These are phyloP conservation scores for Triangularia verruculosa DNA, from an alignment of 2,329 filamentous ascomycete genomes.

Conservation along the genomic window DNA sequence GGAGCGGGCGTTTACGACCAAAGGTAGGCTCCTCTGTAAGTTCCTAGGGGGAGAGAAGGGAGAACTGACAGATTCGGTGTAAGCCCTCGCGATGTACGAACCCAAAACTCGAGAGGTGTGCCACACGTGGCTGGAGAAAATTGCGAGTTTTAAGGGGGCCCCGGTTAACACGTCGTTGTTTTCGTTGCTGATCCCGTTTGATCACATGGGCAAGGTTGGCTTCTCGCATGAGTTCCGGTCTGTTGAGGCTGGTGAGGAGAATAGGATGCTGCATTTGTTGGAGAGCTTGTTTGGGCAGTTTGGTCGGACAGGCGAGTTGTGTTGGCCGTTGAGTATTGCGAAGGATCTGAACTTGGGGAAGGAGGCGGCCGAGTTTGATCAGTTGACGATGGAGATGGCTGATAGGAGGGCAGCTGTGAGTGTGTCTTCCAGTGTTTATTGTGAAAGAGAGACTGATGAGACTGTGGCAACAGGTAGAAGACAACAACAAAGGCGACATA, in stretches of 20 bases:
- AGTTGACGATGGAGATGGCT: slow-evolving; percentile 42
- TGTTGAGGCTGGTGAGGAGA: slow-evolving; percentile 26
- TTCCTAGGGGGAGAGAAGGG: not conserved
- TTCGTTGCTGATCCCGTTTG: slow-evolving; percentile 30
- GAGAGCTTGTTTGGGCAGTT: slow-evolving; percentile 24
- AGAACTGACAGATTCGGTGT: not conserved
- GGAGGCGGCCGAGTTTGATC: slow-evolving; percentile 37
- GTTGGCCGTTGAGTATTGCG: slow-evolving; percentile 26
- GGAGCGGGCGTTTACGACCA: slow-evolving; percentile 28
- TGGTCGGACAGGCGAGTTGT: slow-evolving; percentile 22
- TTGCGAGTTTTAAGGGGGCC: slow-evolving; percentile 20
- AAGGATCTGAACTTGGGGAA: slow-evolving; percentile 17
- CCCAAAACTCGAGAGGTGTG: slow-evolving; percentile 23
- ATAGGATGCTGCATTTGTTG: slow-evolving; percentile 26
- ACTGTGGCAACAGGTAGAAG: slow-evolving; percentile 1
- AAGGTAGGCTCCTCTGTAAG: slow-evolving; percentile 14
- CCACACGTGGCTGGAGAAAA: slow-evolving; percentile 24
- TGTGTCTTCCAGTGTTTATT: not conserved
- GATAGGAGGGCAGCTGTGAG: slow-evolving; percentile 25
- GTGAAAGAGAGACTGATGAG: not conserved
- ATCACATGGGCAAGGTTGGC: slow-evolving; percentile 32
- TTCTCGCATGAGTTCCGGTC: slow-evolving; percentile 29
- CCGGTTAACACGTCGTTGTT: slow-evolving; percentile 28
- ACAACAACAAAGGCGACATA: slow-evolving; percentile 27
- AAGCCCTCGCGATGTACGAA: slow-evolving; percentile 27